Evolutionary conservation across 1,284 basidiomycete genomes (phyloP).

Genomic region (Gastroboletus turbinatus): DNA sequence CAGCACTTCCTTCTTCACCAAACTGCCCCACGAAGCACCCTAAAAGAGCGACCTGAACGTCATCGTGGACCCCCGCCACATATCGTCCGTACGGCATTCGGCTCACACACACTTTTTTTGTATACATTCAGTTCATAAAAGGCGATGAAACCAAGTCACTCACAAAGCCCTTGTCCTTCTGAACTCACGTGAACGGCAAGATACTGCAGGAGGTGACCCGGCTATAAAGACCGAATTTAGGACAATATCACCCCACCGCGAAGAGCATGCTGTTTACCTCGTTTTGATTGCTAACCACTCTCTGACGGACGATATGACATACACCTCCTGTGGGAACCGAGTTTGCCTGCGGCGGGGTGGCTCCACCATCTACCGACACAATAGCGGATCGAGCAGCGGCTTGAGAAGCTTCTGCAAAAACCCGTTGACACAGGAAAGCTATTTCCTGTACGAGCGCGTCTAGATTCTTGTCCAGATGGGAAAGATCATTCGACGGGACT

Average conservation of each 20-base stretch:
- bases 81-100: slow-evolving; percentile 47
- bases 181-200: slow-evolving; percentile 39
- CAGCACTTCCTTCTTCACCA: slow-evolving; percentile 33
- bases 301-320: slow-evolving; percentile 49
- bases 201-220: slow-evolving; percentile 45
- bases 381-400: slow-evolving; percentile 62
- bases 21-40: slow-evolving; percentile 46
- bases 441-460: slow-evolving; percentile 63
- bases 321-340: slow-evolving; percentile 25
- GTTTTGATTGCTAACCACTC: slow-evolving; percentile 44
- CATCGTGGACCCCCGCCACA: slow-evolving; percentile 36
- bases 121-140: slow-evolving; percentile 38
- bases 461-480: slow-evolving; percentile 67
- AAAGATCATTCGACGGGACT: slow-evolving; percentile 48
- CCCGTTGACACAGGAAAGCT: slow-evolving; percentile 54
- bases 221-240: slow-evolving; percentile 35
- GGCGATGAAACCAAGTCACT: slow-evolving; percentile 27
- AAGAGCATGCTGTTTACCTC: slow-evolving; percentile 44
- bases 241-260: slow-evolving; percentile 29
- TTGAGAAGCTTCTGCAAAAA: slow-evolving; percentile 63
- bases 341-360: slow-evolving; percentile 28
- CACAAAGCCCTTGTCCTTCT: slow-evolving; percentile 30
- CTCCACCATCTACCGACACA: slow-evolving; percentile 40
- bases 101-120: slow-evolving; percentile 52
- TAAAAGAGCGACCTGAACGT: slow-evolving; percentile 49